Conservation (phyloP, 768 basidiomycete genomes). For the Amanita muscaria region DNA sequence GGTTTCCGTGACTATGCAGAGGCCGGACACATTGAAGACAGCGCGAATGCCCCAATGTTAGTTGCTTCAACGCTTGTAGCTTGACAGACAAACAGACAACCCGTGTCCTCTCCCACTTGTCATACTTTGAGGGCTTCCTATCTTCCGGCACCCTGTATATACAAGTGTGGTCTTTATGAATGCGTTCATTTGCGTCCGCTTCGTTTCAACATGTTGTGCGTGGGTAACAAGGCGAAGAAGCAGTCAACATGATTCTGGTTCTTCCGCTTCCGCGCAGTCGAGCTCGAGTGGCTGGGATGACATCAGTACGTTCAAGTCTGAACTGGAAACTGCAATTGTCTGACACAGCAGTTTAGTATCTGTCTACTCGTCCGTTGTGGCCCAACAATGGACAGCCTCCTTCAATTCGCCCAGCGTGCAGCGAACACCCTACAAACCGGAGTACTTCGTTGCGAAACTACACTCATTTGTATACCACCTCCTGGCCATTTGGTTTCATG, state of each 20-base stretch:
- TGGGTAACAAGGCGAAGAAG: conserved; percentile 78
- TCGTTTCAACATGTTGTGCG: conserved; percentile 80
- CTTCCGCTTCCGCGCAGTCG: conserved; percentile 45
- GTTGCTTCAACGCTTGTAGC: conserved; percentile 52
- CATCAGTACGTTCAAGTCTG: conserved; percentile 41
- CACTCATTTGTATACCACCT: not conserved
- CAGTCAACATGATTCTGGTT: conserved; percentile 47
- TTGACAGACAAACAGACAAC: conserved; percentile 41
- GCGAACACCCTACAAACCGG: conserved; percentile 27
- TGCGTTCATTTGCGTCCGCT: conserved; percentile 81
- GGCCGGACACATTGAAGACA: conserved; percentile 48
- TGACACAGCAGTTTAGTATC: conserved; percentile 26
- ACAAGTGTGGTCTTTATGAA: conserved; percentile 89
- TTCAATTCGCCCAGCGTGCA: conserved; percentile 63
- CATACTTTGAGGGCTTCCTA: conserved; percentile 31
- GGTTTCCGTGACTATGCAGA: conserved; percentile 41
- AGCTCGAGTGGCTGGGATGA: conserved; percentile 78
- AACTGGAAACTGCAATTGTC: not conserved
- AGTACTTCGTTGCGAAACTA: conserved; percentile 17
- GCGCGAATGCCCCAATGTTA: conserved; percentile 37
- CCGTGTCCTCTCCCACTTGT: conserved; percentile 18
- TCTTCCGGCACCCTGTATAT: conserved; percentile 54
- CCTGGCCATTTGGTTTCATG: not conserved
- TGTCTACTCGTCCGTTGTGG: conserved; percentile 52
- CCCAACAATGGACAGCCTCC: conserved; percentile 50